Percentiles rank a stretch among this genome's conserved stretches.
Conservation (phyloP, 345 rosid genomes). For the Eucalyptus sp. region DNA sequence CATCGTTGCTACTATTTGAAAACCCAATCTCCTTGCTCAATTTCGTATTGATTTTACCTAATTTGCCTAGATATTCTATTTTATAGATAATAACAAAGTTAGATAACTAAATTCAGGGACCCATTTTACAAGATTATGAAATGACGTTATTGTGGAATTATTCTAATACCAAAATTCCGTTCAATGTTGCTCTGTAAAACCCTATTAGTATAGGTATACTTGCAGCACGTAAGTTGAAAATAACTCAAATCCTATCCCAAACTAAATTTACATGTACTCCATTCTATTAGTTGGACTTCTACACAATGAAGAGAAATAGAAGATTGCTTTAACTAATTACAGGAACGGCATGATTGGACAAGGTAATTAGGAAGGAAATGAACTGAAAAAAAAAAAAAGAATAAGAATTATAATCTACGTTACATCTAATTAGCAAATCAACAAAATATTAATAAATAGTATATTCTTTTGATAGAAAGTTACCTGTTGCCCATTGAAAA, state of each 20-base stretch:
- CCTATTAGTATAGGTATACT: no score
- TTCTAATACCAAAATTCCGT: not conserved
- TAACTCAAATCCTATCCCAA: not conserved
- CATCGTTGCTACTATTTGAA: fast-evolving
- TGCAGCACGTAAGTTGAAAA: not conserved
- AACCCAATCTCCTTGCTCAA: fast-evolving
- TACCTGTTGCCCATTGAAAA: not conserved
- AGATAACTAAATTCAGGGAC: not conserved
- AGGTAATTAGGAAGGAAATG: not conserved
- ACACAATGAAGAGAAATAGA: not conserved
- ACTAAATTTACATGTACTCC: not conserved
- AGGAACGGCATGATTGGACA: not conserved
- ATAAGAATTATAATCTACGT: not conserved
- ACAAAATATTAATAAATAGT: not conserved
- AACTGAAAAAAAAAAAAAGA: not conserved
- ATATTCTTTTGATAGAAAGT: not conserved
- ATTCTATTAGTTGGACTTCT: not conserved
- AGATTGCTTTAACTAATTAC: not conserved
- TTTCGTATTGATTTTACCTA: not conserved
- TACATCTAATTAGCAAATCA: not conserved
- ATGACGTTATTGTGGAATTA: not conserved
- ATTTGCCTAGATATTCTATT: no score
- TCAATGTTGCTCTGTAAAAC: no score
- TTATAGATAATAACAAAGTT: not conserved
- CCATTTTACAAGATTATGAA: not conserved